Base-by-base conservation (phyloP, 78 protist genomes). In the Protostelium mycophagum region DNA sequence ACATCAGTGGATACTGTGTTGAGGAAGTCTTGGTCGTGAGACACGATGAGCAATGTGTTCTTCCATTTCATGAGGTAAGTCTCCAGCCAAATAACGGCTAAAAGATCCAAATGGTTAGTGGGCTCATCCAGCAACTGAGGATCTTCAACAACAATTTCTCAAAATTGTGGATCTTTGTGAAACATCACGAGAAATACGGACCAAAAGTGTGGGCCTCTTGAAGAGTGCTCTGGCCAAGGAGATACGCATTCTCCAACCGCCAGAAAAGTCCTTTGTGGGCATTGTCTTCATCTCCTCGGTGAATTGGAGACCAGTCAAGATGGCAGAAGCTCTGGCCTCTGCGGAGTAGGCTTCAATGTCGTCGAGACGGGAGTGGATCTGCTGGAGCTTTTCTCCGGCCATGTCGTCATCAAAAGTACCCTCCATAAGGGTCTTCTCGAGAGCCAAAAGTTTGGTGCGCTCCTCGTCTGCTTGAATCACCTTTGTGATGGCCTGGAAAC, bases 201-300 rank as follows among this genome's bases (percentile, higher is more conserved):
- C 37, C 37, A 98, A 90, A 29, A 98, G 91, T 1, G 91, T 97
- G 28, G 99, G 99, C 84, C 86, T 83, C 35, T 95, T 88, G 91
- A 97, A 96, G 84, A 98, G 93, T 34, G 99, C 99, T 23, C 91
- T 83, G 0, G 99, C 99, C 31, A 98, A 90, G 25, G 97, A 95
- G 38, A 98, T 93, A 51, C 98, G 95, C 99, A 97, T 98, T 38
- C 98, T 88, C 99, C 99, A 98, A 35, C 99, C 99, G 73, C 99
- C 99, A 29, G 97, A 96, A 37, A 93, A 94, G 85, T 88, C 94
- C 63, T 38, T 39, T 35, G 89, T 89, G 34, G 89, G 93, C 63
- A 87, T 87, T 0, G 35, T 35, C 84, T 91, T 36, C 87, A 94
- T 85, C 51, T 90, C 90, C 35, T 88, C 93, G 28, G 93, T 86